Base-by-base conservation (phyloP, 2,329 filamentous ascomycete species). In the Alternaria infectoria region DNA sequence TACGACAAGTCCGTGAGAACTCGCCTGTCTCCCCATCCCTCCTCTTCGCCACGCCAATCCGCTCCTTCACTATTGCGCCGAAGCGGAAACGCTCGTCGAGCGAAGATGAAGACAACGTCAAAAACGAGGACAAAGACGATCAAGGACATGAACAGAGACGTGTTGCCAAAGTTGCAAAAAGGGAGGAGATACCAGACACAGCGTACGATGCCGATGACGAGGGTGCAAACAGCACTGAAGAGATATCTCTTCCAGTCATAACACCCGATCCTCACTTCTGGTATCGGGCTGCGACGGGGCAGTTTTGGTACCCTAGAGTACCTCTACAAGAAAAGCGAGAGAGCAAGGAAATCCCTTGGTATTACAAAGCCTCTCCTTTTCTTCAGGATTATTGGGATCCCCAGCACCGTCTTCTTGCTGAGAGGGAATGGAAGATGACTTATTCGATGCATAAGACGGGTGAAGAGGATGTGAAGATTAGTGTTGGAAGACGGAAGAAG, bases 341-440 rank as follows among this genome's bases (percentile, higher is more conserved):
- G 36, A 11, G 36, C 4, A 11, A 11, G 36, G 36, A 40, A 17
- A 1, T 6, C 2, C 36, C n/a, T 17, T 40, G 36, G 36, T 17
- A 17, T 17, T 11, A 40, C 9, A 10, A 17, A 1, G 0, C 15
- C n/a, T 17, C n/a, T 1, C 15, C 36, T 0, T 3, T 40, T 17
- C 36, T 17, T 0, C 1, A 40, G 15, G 5, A 0, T 6, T 40
- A 17, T 1, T 40, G 36, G 36, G 9, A 1, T 40, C 3, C 9
- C 4, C 4, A 11, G 36, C 2, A 17, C 5, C 15, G 0, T 1
- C 0, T 40, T 3, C n/a, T 40, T 17, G 15, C n/a, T 17, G 36
- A 17, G n/a, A 17, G 15, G 36, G 9, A 10, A 17, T 40, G 36
- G 36, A 11, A 6, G 8, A 40, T 9, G n/a, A 5, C 36, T 17